Percentiles rank a stretch among this genome's conserved stretches.
These are phyloP conservation scores for Thraustochytrium sp. DNA, from an alignment of 352 stramenopile genomes.

Conservation along the genomic window DNA sequence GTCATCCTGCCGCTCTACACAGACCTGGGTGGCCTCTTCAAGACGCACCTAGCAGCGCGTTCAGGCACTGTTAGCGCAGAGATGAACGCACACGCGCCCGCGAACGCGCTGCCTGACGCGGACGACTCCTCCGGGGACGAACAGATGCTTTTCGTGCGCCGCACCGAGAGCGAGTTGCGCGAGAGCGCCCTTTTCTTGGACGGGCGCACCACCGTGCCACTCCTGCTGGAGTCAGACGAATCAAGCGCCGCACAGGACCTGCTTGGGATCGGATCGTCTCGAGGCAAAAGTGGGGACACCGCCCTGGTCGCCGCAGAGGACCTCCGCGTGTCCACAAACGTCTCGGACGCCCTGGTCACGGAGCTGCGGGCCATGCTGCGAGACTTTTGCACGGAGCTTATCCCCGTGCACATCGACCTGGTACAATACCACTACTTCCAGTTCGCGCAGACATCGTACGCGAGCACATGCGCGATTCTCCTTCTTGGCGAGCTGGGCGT, in stretches of 20 bases:
- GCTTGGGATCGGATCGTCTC: no score
- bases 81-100: no score
- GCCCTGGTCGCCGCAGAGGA: neutral
- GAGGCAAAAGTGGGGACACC: no score
- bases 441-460: neutral
- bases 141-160: neutral
- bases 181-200: neutral
- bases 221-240: no score
- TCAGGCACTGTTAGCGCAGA: no score
- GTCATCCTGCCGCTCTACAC: slow-evolving; percentile 5
- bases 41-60: no score
- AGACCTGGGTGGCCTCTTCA: neutral
- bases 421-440: slow-evolving; percentile 17
- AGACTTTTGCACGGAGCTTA: neutral
- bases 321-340: neutral
- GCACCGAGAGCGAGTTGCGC: neutral
- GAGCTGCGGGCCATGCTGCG: neutral
- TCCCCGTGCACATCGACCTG: neutral
- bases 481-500: neutral
- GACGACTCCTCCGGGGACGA: neutral
- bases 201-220: neutral
- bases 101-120: no score
- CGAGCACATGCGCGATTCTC: neutral
- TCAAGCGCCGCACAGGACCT: no score
- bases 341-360: neutral